These are phyloP conservation scores for Tulasnella sp. DNA, from an alignment of 768 basidiomycete species.

Conservation along the genomic window DNA sequence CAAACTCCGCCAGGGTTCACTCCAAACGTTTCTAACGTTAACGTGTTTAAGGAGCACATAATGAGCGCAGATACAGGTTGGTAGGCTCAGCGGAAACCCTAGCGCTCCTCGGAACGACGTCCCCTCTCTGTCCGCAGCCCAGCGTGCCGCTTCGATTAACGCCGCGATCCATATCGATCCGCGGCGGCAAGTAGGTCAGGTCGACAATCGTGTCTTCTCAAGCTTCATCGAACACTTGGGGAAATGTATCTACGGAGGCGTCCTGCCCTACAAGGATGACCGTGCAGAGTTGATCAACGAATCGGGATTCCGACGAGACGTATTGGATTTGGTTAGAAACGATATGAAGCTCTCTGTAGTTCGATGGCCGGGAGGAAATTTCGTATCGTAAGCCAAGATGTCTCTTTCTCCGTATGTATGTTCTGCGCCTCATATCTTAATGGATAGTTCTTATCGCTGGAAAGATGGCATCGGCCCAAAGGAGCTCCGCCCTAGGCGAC, in stretches of 20 bases:
- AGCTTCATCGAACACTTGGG: conserved; percentile 64
- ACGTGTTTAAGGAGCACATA: neutral
- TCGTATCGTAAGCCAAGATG: neutral
- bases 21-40: neutral
- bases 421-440: too few species aligned
- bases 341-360: conserved; percentile 51
- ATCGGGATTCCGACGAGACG: conserved; percentile 51
- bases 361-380: conserved; percentile 54
- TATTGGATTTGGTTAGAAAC: conserved; percentile 45
- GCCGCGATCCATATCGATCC: conserved; percentile 35
- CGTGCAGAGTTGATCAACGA: conserved; percentile 41
- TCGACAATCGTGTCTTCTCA: conserved; percentile 46
- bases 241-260: conserved; percentile 52
- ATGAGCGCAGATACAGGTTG: neutral
- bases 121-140: neutral
- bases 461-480: conserved; percentile 58
- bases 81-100: neutral
- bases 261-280: conserved; percentile 42
- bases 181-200: conserved; percentile 32
- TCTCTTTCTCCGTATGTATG: too few species aligned
- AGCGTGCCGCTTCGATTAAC: neutral
- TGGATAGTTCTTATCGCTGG: conserved; percentile 55
- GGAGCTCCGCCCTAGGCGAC: conserved; percentile 49
- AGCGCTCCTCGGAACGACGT: too few species aligned
- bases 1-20: neutral